These are phyloP conservation scores for Hibiscus mutabilis DNA, from an alignment of 345 rosid species.

Conservation along the genomic window DNA sequence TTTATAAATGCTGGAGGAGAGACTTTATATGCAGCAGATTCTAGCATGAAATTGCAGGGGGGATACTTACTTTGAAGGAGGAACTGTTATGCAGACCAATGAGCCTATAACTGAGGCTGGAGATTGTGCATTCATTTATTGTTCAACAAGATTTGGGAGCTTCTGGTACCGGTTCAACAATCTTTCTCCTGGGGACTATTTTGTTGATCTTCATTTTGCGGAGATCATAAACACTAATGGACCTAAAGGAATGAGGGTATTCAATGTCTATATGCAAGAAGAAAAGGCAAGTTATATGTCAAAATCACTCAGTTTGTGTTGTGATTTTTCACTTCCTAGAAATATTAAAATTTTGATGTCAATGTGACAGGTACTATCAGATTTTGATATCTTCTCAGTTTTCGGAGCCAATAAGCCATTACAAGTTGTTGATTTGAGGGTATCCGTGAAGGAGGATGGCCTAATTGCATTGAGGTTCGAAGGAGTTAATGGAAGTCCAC, in stretches of 20 bases:
- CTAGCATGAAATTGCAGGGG: conserved; percentile 32
- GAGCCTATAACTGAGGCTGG: conserved; percentile 72
- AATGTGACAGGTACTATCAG: conserved; percentile 63
- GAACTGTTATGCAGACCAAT: conserved; percentile 60
- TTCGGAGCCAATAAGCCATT: conserved; percentile 72
- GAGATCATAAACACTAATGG: conserved; percentile 75
- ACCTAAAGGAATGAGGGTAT: conserved; percentile 86
- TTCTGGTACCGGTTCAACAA: conserved; percentile 49
- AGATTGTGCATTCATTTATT: conserved; percentile 64
- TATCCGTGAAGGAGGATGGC: conserved; percentile 61
- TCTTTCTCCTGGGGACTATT: conserved; percentile 55
- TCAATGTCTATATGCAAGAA: conserved; percentile 79
- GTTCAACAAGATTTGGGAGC: conserved; percentile 70
- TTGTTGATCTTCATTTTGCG: conserved; percentile 78
- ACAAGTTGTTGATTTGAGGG: conserved; percentile 62
- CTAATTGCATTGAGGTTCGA: conserved; percentile 42
- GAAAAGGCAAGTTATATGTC: conserved; percentile 53
- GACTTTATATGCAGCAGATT: conserved; percentile 37
- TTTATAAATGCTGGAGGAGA: conserved; percentile 41
- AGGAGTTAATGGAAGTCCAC: conserved; percentile 70
- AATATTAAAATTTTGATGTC: conserved; percentile 14
- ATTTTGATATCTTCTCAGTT: conserved; percentile 73
- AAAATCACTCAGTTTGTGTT: background rate
- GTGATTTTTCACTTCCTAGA: background rate
- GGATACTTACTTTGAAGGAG: conserved; percentile 51